Percentiles rank a stretch among this genome's conserved stretches.
phyloP scores from a whole-genome alignment of 768 basidiomycete genomes.

The Xerocomellus intermedius region DNA sequence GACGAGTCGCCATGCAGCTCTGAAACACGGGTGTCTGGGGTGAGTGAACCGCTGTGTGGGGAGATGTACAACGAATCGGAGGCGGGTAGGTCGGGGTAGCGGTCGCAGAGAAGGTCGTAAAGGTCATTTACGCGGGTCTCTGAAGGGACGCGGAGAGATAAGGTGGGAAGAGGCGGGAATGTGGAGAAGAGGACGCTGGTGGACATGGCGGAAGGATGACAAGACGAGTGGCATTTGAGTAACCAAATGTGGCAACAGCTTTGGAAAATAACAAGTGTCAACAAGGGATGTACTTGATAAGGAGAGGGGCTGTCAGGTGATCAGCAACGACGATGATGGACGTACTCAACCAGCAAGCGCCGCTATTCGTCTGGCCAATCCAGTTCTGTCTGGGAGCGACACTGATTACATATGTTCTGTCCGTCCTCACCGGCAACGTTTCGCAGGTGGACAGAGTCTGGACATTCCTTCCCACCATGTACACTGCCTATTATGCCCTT shows the following conservation, averaged over 20 bases:
- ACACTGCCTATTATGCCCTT: slow-evolving; percentile 79
- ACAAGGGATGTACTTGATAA: background rate
- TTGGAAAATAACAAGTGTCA: slow-evolving; percentile 20
- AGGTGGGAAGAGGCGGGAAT: slow-evolving; percentile 59
- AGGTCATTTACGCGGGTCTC: slow-evolving; percentile 42
- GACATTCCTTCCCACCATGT: slow-evolving; percentile 79
- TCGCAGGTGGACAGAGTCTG: slow-evolving; percentile 86
- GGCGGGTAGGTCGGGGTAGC: slow-evolving; percentile 48
- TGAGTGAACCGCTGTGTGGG: slow-evolving; percentile 35
- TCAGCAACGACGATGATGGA: slow-evolving; percentile 9
- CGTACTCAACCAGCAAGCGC: slow-evolving; percentile 17
- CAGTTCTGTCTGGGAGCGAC: slow-evolving; percentile 56
- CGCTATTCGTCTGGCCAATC: slow-evolving; percentile 57
- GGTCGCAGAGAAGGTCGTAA: slow-evolving; percentile 42
- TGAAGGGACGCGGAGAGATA: slow-evolving; percentile 46
- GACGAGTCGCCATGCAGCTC: slow-evolving; percentile 33
- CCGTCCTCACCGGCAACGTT: slow-evolving; percentile 72
- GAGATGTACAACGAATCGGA: slow-evolving; percentile 42
- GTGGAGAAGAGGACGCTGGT: slow-evolving; percentile 56
- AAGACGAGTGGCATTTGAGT: background rate
- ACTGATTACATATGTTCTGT: slow-evolving; percentile 51
- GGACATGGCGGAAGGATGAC: slow-evolving; percentile 37
- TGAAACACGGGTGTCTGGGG: slow-evolving; percentile 35
- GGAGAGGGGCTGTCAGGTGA: background rate
- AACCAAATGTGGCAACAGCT: slow-evolving; percentile 12